phyloP scores from a whole-genome alignment of 2,329 filamentous ascomycete species.

The Chrysosporium keratinophilum region DNA sequence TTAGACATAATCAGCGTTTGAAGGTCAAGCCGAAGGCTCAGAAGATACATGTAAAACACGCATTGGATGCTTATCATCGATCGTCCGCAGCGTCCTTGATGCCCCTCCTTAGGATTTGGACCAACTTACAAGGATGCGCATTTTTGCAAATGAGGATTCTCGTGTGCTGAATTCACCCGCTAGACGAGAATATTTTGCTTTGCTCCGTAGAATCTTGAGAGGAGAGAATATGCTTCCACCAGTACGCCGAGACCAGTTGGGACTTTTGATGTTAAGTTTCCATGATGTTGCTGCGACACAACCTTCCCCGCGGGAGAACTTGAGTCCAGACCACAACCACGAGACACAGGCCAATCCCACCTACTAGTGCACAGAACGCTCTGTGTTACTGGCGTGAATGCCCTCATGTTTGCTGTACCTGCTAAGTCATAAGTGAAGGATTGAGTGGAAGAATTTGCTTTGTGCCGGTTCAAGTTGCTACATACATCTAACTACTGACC shows the following conservation, averaged over 20 bases:
- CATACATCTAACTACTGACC: too few relatives aligned
- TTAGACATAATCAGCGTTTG: constrained; percentile 12
- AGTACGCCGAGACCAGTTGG: neutral
- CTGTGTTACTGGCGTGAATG: too few relatives aligned
- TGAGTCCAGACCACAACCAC: too few relatives aligned
- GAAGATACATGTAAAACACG: neutral
- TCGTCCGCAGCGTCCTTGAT: neutral
- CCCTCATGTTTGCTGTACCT: too few relatives aligned
- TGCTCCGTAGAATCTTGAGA: neutral
- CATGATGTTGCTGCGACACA: too few relatives aligned
- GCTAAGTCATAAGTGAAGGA: too few relatives aligned
- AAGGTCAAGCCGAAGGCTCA: neutral
- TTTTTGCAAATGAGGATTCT: constrained; percentile 18
- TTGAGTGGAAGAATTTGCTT: neutral
- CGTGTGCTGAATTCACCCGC: neutral
- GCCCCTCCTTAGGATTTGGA: neutral
- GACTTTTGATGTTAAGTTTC: neutral
- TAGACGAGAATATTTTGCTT: neutral
- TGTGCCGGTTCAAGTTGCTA: neutral
- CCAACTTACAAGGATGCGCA: constrained; percentile 44
- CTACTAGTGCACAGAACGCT: too few relatives aligned
- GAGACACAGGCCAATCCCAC: too few relatives aligned
- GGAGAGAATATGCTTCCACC: neutral
- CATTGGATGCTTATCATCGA: neutral
- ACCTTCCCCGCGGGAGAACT: too few relatives aligned